These are phyloP conservation scores for Emydomyces testavorans DNA, from an alignment of 2,329 filamentous ascomycete genomes.

Conservation along the genomic window DNA sequence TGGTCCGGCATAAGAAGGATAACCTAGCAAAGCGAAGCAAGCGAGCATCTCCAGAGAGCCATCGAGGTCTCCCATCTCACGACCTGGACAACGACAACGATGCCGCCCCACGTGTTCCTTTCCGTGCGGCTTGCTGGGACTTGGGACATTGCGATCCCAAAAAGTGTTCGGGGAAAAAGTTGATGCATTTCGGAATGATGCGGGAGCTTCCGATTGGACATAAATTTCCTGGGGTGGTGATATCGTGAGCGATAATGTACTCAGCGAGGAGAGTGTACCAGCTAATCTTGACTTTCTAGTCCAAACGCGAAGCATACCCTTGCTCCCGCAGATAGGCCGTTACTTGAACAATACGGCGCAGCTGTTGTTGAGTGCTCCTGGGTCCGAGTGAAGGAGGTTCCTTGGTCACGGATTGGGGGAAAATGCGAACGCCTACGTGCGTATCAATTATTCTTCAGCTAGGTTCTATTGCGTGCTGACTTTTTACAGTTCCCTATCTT, in stretches of 20 bases:
- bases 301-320: conserved; percentile 82
- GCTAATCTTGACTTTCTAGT: conserved; percentile 21
- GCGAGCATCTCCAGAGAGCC: conserved; percentile 51
- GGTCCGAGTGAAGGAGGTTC: conserved; percentile 84
- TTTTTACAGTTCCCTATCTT: conserved; percentile 63
- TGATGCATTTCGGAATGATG: conserved; percentile 89
- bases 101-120: conserved; percentile 39
- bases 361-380: conserved; percentile 96
- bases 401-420: conserved; percentile 81
- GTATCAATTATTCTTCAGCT: conserved; percentile 15
- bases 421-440: conserved; percentile 69
- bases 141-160: conserved; percentile 96
- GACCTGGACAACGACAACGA: conserved; percentile 31
- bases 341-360: conserved; percentile 79
- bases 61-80: conserved; percentile 38
- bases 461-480: not conserved
- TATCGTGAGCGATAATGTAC: conserved; percentile 46
- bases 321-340: conserved; percentile 67
- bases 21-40: conserved; percentile 59
- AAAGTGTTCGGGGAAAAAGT: conserved; percentile 84
- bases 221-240: conserved; percentile 81
- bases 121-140: conserved; percentile 97
- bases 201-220: conserved; percentile 84
- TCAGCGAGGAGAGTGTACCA: not conserved
- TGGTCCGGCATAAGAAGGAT: conserved; percentile 97